Evolutionary conservation across 2,329 filamentous ascomycete species (phyloP), one percentile per base, ranked within the genome.

Genomic region (Aureobasidium sp.): DNA sequence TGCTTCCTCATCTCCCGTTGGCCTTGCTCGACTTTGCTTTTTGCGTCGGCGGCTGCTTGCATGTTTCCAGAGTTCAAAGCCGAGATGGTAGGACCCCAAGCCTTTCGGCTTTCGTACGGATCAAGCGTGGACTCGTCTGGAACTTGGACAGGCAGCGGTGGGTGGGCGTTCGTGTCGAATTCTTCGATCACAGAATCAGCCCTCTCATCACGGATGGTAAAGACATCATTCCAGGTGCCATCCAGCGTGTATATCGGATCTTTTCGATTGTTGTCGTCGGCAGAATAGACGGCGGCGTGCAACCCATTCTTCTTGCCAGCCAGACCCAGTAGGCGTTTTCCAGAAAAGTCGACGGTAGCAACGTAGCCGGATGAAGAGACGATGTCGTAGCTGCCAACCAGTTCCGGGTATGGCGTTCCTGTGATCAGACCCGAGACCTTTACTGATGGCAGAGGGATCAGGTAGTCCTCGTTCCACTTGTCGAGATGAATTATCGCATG

Each of bases 351-450:
- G 33, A 78, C 69, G 25, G 74, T 71, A 5, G 74, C 73, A 2
- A 76, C 64, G 58, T 71, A 76, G 0, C 76, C 75, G 27, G 69
- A 72, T 1, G 75, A 76, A 0, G 70, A 74, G 4, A 75, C 69
- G 45, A 78, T 73, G 2, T 69, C 69, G 58, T 77, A 76, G 5
- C 65, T 70, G 1, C 75, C 75, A 13, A 69, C 65, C 17, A 78
- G 64, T 63, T 78, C 76, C 2, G 76, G 76, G 60, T 78, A 78
- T 0, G 75, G 74, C 5, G 68, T 69, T 7, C 75, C 76, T 21
- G 70, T 72, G 17, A 78, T 38, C 6, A 79, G 69, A 0, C 76
- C 75, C 43, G 75, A 75, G n/a, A 78, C 74, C 60, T 75, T 76
- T 15, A 78, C 71, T 49, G 75, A 72, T 0, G 76, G 76, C 5